Conservation (phyloP, 768 basidiomycete species). For the Trametes punicea region DNA sequence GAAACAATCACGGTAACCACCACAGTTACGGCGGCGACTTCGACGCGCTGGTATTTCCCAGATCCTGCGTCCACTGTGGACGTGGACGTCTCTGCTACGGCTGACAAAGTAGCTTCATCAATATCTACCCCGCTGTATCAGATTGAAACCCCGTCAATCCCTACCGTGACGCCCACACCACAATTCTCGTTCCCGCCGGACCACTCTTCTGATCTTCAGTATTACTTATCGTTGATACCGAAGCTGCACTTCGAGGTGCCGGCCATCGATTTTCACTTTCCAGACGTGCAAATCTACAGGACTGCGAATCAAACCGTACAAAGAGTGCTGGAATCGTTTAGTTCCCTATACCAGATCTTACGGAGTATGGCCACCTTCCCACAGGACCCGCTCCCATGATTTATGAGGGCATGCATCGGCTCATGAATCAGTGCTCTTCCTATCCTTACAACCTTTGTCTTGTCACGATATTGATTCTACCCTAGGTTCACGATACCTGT, state of each 20-base stretch:
- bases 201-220: slow-evolving; percentile 19
- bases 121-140: slow-evolving; percentile 8
- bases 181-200: not conserved
- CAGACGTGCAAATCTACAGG: slow-evolving; percentile 36
- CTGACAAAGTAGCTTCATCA: not conserved
- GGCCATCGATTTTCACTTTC: slow-evolving; percentile 18
- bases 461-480: too few species aligned
- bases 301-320: slow-evolving; percentile 26
- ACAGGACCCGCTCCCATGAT: too few species aligned
- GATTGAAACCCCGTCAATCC: slow-evolving; percentile 16
- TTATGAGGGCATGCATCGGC: too few species aligned
- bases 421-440: too few species aligned
- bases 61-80: not conserved
- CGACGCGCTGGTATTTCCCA: slow-evolving; percentile 20
- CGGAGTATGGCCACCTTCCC: slow-evolving; percentile 34
- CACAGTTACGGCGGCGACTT: not conserved
- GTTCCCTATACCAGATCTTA: slow-evolving; percentile 47
- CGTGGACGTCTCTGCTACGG: not conserved
- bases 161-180: slow-evolving; percentile 18
- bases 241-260: slow-evolving; percentile 22
- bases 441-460: too few species aligned
- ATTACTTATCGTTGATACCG: slow-evolving; percentile 30
- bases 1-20: slow-evolving; percentile 39
- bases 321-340: too few species aligned
- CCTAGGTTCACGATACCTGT: too few species aligned